Evolutionary conservation across 2,329 filamentous ascomycete genomes (phyloP).

Genomic region (Aspergillus cejpii): DNA sequence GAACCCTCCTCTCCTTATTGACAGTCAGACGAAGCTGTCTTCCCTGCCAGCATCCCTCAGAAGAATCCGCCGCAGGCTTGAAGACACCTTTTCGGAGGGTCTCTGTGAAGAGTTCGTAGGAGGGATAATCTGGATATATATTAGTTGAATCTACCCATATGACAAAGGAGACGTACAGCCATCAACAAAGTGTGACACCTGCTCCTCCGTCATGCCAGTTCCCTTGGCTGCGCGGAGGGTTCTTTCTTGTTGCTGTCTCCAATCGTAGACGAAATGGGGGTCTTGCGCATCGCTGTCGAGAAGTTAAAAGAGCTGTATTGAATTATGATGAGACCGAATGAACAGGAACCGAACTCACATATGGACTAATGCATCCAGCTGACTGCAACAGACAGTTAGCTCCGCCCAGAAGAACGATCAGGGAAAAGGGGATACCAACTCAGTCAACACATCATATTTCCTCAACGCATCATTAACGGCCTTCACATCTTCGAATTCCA

Average conservation of each 20-base stretch:
- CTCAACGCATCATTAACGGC: slow-evolving; percentile 55
- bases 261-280: slow-evolving; percentile 69
- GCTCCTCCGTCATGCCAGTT: slow-evolving; percentile 72
- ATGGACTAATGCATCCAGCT: slow-evolving; percentile 58
- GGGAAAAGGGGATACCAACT: slow-evolving; percentile 28
- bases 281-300: slow-evolving; percentile 59
- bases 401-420: background rate
- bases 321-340: background rate
- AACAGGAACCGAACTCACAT: slow-evolving; percentile 41
- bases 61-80: slow-evolving; percentile 22
- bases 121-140: slow-evolving; percentile 54
- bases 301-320: background rate
- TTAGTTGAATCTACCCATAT: background rate
- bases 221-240: slow-evolving; percentile 60
- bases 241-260: slow-evolving; percentile 75
- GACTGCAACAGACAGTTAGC: slow-evolving; percentile 28
- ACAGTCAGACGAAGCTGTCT: slow-evolving; percentile 59
- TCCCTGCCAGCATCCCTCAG: slow-evolving; percentile 37
- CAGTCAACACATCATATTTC: slow-evolving; percentile 54
- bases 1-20: slow-evolving; percentile 54
- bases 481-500: slow-evolving; percentile 50
- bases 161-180: slow-evolving; percentile 44
- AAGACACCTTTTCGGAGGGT: slow-evolving; percentile 55
- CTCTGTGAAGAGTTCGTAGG: slow-evolving; percentile 63
- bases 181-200: slow-evolving; percentile 69